A percentile compares a stretch with the other conserved stretches of the same genome.
These are phyloP conservation scores for Carex parvula DNA, from an alignment of 176 grass and related monocot species.

Conservation along the genomic window DNA sequence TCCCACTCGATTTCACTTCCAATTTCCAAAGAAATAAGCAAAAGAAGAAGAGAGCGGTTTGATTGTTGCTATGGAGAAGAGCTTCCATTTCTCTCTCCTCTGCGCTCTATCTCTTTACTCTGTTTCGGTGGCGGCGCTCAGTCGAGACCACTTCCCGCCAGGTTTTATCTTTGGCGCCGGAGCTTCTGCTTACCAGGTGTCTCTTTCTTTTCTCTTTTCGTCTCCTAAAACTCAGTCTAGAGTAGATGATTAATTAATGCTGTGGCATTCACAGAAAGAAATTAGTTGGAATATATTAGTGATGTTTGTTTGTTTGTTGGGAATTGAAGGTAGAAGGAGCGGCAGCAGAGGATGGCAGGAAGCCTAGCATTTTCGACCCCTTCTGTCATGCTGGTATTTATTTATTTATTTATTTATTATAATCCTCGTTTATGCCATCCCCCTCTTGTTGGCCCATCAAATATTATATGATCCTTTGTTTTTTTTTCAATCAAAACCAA, in stretches of 20 bases:
- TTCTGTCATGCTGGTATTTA: constrained; percentile 47
- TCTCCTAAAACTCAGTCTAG: background rate
- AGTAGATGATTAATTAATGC: background rate
- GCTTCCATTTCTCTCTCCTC: background rate
- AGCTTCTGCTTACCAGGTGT: constrained; percentile 68
- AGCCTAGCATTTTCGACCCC: constrained; percentile 66
- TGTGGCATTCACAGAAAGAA: background rate
- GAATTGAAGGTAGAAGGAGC: constrained; percentile 57
- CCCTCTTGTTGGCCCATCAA: background rate
- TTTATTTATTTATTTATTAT: background rate
- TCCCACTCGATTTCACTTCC: background rate
- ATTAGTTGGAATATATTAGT: background rate
- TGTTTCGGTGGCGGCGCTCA: constrained; percentile 27
- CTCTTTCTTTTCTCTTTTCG: background rate
- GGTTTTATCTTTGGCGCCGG: constrained; percentile 67
- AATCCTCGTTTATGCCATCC: background rate
- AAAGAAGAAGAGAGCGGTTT: background rate
- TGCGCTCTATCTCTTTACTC: background rate
- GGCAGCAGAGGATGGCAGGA: constrained; percentile 55
- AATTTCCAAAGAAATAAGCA: background rate
- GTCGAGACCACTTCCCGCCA: constrained; percentile 39
- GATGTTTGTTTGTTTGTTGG: background rate
- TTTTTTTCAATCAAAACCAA: background rate
- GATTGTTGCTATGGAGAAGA: background rate
- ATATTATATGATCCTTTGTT: background rate